Percentiles rank a stretch among this genome's conserved stretches.
phyloP scores from a whole-genome alignment of 305 asterid species.

The Euphrasia arctica region DNA sequence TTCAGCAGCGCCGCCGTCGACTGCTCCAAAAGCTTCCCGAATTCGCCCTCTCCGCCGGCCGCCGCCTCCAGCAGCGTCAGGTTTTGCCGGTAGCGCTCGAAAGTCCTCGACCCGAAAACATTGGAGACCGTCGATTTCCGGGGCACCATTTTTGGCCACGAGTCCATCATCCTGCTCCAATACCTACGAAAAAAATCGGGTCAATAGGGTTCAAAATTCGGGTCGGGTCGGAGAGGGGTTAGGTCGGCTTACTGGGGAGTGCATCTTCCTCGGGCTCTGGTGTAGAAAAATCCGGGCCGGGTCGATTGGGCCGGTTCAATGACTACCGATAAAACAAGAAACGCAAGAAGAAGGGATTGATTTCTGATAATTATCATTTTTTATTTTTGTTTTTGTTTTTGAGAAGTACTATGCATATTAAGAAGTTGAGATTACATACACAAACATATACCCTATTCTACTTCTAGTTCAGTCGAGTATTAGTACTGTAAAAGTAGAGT shows the following conservation, averaged over 20 bases:
- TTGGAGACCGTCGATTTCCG: conserved; percentile 63
- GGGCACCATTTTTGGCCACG: conserved; percentile 91
- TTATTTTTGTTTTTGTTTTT: neutral
- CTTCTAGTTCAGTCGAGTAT: no score
- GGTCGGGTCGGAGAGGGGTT: neutral
- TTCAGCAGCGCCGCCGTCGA: conserved; percentile 85
- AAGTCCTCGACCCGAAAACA: conserved; percentile 70
- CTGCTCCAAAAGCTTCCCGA: conserved; percentile 53
- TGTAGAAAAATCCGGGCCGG: conserved; percentile 61
- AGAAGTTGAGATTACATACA: no score
- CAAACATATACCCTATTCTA: neutral
- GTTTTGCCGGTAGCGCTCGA: conserved; percentile 60
- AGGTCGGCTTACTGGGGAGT: conserved; percentile 50
- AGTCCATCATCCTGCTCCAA: conserved; percentile 75
- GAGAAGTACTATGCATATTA: neutral
- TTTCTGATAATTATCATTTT: neutral
- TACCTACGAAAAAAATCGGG: conserved; percentile 38
- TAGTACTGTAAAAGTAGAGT: neutral
- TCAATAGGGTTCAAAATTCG: conserved; percentile 11
- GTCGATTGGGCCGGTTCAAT: conserved; percentile 28
- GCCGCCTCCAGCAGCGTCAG: conserved; percentile 73
- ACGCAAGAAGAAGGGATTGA: conserved; percentile 17
- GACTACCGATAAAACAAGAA: conserved; percentile 18
- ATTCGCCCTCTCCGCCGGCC: conserved; percentile 38
- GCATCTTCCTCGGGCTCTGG: conserved; percentile 71